Evolutionary conservation across 2,329 filamentous ascomycete genomes (phyloP), one percentile per base, ranked within the genome.

Genomic region (Fusarium incarnatum): DNA sequence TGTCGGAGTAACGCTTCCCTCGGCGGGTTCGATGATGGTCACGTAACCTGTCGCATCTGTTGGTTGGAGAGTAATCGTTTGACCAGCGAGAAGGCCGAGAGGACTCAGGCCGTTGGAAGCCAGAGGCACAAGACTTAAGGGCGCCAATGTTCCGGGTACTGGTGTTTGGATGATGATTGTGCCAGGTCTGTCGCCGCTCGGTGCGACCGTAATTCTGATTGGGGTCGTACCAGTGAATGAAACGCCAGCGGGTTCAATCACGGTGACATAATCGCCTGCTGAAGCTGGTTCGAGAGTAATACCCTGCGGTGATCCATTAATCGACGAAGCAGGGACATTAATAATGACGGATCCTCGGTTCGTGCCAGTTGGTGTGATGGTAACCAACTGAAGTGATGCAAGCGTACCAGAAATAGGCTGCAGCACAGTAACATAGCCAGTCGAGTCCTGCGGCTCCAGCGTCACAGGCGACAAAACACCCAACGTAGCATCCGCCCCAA

Each of bases 101-200:
- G 68, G 27, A 2, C 34, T 48, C 10, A 71, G 4, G 0, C 37
- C 10, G n/a, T 41, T 59, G 0, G n/a, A 3, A 1, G 15, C 2
- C 16, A 22, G 2, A 10, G 47, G 11, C 0, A 50, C 25, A 3
- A 68, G 18, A 9, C 40, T 22, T n/a, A 45, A 20, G 0, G 65
- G 59, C 6, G 8, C 28, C 16, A 64, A 22, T 8, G 40, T 28
- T 18, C 45, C 67, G 0, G 37, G 22, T 0, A 46, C 9, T 3
- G 69, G 69, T 9, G 70, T 74, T 44, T 73, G 65, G n/a, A 75
- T 72, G 6, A 71, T 60, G 7, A 75, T 45, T 4, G 73, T 75
- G 3, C 71, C 73, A 1, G 64, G 61, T 0, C 45, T 60, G 1
- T 55, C 67, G 5, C 64, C 64, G 5, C 40, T 72, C 1, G 72